Evolutionary conservation across 108 stramenopile genomes (phyloP).

Genomic region (Conticribra guillardii): DNA sequence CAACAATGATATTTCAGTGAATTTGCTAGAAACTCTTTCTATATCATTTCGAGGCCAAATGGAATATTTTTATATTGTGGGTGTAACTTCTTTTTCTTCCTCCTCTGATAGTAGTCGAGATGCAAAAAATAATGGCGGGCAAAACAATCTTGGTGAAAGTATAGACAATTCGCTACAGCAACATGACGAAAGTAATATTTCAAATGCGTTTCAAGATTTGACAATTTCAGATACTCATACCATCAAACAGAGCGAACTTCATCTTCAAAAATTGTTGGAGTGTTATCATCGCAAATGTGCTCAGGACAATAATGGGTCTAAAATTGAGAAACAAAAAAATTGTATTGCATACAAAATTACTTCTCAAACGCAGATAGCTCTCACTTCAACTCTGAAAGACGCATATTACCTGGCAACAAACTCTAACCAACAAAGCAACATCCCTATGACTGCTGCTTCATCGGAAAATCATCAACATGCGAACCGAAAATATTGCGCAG

Average conservation of each 20-base stretch:
- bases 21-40: constrained; percentile 27
- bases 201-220: too few relatives aligned
- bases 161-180: neutral
- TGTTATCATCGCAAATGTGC: too few relatives aligned
- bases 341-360: neutral
- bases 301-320: too few relatives aligned
- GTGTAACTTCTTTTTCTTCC: constrained; percentile 14
- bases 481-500: constrained; percentile 53
- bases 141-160: neutral
- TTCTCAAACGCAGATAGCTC: constrained; percentile 21
- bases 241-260: neutral
- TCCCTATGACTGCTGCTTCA: neutral
- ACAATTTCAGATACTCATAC: too few relatives aligned
- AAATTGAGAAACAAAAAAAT: neutral
- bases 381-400: constrained; percentile 16
- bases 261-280: neutral
- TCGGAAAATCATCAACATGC: neutral
- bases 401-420: neutral
- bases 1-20: too few relatives aligned
- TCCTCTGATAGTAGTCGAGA: too few relatives aligned
- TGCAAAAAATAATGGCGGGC: neutral
- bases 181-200: neutral
- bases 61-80: constrained; percentile 26
- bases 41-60: constrained; percentile 43
- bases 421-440: neutral